phyloP scores from a whole-genome alignment of 2,329 filamentous ascomycete species.

The Diaporthe velutina region DNA sequence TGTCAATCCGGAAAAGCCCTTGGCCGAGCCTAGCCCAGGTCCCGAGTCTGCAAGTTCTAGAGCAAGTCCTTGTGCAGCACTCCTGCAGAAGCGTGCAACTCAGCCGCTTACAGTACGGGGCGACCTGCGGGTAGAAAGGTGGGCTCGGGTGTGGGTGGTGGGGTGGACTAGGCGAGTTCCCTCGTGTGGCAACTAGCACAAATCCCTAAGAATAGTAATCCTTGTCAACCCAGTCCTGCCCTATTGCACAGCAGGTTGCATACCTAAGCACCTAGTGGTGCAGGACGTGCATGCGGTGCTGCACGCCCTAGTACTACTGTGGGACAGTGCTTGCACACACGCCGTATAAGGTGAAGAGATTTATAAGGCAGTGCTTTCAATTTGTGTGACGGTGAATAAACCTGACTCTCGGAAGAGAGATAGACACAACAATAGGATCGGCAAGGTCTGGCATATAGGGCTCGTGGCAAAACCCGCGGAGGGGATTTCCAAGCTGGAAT shows the following conservation, averaged over 20 bases:
- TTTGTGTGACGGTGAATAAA: neutral
- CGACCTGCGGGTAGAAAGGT: neutral
- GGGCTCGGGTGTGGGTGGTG: neutral
- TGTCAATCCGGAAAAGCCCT: neutral
- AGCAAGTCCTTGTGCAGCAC: too few species aligned
- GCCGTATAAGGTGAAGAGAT: neutral
- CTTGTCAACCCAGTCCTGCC: neutral
- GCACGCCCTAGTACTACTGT: neutral
- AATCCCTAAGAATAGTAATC: slow-evolving; percentile 14
- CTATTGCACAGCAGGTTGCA: neutral
- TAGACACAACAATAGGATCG: neutral
- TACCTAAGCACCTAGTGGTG: neutral
- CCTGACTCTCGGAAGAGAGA: neutral
- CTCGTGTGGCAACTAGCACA: slow-evolving; percentile 1
- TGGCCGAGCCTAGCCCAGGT: too few species aligned
- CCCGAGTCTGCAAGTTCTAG: neutral
- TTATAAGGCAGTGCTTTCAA: neutral
- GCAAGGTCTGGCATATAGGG: slow-evolving; percentile 21
- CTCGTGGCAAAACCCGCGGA: slow-evolving; percentile 11
- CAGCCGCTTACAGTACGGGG: slow-evolving; percentile 2
- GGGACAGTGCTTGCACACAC: neutral
- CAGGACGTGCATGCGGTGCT: neutral
- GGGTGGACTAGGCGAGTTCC: neutral
- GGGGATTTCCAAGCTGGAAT: neutral
- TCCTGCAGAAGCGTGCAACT: slow-evolving; percentile 4